Percentiles rank a stretch among this genome's conserved stretches.
These are phyloP conservation scores for Withania somnifera DNA, from an alignment of 305 asterid genomes.

Conservation along the genomic window DNA sequence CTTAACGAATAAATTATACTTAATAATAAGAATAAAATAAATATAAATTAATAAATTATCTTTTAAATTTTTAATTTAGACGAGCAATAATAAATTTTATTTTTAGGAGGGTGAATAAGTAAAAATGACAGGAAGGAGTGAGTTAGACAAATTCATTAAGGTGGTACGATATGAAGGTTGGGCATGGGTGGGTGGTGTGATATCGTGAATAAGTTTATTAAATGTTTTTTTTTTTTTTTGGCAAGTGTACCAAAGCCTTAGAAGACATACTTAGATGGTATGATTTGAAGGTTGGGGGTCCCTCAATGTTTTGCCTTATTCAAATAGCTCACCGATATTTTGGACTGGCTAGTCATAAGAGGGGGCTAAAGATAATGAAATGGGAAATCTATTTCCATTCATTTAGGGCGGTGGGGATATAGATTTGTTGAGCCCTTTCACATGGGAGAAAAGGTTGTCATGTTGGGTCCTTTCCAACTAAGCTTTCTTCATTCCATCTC, in stretches of 20 bases:
- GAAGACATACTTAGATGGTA: background rate
- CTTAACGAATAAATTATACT: too few species aligned
- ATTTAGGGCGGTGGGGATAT: constrained; percentile 46
- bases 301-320: constrained; percentile 5
- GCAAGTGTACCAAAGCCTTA: background rate
- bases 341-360: constrained; percentile 5
- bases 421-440: constrained; percentile 27
- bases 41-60: too few species aligned
- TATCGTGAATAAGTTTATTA: background rate
- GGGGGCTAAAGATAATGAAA: background rate
- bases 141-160: too few species aligned
- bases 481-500: constrained; percentile 25
- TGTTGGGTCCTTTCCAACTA: constrained; percentile 51
- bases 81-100: too few species aligned
- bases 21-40: too few species aligned
- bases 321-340: constrained; percentile 18
- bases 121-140: too few species aligned
- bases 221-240: background rate
- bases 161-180: too few species aligned
- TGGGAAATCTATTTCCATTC: background rate
- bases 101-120: too few species aligned
- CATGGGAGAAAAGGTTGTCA: constrained; percentile 36
- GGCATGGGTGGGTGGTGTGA: too few species aligned
- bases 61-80: too few species aligned
- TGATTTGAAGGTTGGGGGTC: background rate